Evolutionary conservation across 257 asterid genomes (phyloP).

Genomic region (Capsicum baccatum): DNA sequence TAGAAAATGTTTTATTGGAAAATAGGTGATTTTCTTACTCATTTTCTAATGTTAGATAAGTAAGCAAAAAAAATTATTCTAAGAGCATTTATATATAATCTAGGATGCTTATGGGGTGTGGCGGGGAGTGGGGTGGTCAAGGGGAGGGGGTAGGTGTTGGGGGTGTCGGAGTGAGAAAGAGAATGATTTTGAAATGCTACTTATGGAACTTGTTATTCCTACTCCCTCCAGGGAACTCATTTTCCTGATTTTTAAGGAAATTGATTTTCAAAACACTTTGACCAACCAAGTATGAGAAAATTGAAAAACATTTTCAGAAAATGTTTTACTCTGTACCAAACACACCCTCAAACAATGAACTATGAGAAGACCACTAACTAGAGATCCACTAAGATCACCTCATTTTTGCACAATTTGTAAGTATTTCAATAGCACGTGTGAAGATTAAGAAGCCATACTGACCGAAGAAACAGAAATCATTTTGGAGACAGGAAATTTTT

Average conservation of each 20-base stretch:
- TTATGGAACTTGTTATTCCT: background rate
- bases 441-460: slow-evolving; percentile 31
- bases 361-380: background rate
- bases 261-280: background rate
- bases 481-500: slow-evolving; percentile 68
- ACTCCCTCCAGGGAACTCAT: background rate
- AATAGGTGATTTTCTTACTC: background rate
- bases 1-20: background rate
- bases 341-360: background rate
- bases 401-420: background rate
- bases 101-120: background rate
- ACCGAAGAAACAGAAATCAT: slow-evolving; percentile 56
- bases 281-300: background rate
- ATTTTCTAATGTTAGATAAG: background rate
- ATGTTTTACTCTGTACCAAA: slow-evolving; percentile 1
- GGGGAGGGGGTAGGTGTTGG: background rate
- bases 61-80: background rate
- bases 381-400: background rate
- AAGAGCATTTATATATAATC: background rate
- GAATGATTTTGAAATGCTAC: background rate
- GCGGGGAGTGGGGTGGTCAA: background rate
- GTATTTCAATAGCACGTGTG: slow-evolving; percentile 14
- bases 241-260: background rate
- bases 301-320: background rate
- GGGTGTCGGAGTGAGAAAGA: background rate